These are phyloP conservation scores for Scutellaria baicalensis DNA, from an alignment of 257 asterid species.

Conservation along the genomic window DNA sequence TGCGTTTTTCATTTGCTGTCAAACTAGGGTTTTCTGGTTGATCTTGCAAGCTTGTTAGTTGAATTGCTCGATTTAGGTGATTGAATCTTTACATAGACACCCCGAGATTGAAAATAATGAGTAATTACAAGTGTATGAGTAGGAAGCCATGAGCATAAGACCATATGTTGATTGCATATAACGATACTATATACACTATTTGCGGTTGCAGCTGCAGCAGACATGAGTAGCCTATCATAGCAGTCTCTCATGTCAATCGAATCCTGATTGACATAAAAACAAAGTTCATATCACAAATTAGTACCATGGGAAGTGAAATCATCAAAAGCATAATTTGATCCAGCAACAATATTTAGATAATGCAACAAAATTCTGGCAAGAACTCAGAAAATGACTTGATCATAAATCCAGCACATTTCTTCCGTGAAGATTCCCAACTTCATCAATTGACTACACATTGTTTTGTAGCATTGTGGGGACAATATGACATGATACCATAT, in stretches of 20 bases:
- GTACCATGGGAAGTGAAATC: neutral
- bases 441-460: neutral
- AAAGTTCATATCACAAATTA: neutral
- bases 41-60: no score
- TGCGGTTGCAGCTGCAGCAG: slow-evolving; percentile 93
- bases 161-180: no score
- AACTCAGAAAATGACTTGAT: neutral
- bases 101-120: no score
- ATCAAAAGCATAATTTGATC: neutral
- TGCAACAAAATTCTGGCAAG: neutral
- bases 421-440: neutral
- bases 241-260: slow-evolving; percentile 85
- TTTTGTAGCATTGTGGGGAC: no score
- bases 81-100: no score
- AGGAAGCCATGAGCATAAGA: no score
- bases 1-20: no score
- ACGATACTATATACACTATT: slow-evolving; percentile 87
- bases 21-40: no score
- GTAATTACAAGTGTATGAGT: no score
- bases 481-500: no score
- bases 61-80: no score
- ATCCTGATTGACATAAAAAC: slow-evolving; percentile 43
- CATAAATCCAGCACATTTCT: neutral
- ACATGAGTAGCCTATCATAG: slow-evolving; percentile 84
- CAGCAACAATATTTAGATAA: slow-evolving; percentile 1